Base-by-base conservation (phyloP, 2,329 filamentous ascomycete species). In the Hypoxylon sp. region DNA sequence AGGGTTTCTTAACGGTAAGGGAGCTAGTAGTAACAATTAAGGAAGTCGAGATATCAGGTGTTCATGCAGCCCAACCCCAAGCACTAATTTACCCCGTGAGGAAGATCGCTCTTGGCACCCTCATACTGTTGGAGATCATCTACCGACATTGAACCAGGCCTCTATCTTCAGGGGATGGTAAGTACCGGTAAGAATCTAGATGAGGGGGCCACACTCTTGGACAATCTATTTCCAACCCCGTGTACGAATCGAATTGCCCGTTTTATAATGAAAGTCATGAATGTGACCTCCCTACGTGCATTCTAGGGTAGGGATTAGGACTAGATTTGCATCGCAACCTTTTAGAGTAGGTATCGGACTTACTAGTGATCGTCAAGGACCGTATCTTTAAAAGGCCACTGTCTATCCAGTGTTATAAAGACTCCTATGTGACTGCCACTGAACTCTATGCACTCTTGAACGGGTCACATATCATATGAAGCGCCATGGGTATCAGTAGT, bases 401-500 rank as follows among this genome's bases (percentile, higher is more conserved):
- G 10, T 35, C 22, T 49, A 14, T 30, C 22, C 1, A 1, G 13
- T 14, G n/a, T 27, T 14, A 2, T 27, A 1, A 33, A 3, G 7
- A 27, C 25, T 20, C 2, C 2, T 17, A 42, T 4, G n/a, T 20
- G 5, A 55, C 25, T 17, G 3, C 20, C 20, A 14, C 13, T 49
- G 6, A 6, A 59, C 20, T 48, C 4, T 6, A 31, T 27, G 44
- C 35, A 57, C 37, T 13, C 17, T 37, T 17, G 6, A 20, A n/a
- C 6, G 14, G 14, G 46, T 53, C 27, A 5, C 0, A 11, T 22
- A 35, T 22, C 31, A 48, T 31, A 56, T 1, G 7, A 33, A 35
- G 6, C 50, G 46, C 10, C 40, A 72, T 72, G 70, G 70, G 53
- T 6, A 70, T 68, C 61, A 68, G 61, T 44, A 54, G 51, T n/a